Conservation (phyloP, 192 early-diverging fungal species). For the Mortierella alpina region DNA sequence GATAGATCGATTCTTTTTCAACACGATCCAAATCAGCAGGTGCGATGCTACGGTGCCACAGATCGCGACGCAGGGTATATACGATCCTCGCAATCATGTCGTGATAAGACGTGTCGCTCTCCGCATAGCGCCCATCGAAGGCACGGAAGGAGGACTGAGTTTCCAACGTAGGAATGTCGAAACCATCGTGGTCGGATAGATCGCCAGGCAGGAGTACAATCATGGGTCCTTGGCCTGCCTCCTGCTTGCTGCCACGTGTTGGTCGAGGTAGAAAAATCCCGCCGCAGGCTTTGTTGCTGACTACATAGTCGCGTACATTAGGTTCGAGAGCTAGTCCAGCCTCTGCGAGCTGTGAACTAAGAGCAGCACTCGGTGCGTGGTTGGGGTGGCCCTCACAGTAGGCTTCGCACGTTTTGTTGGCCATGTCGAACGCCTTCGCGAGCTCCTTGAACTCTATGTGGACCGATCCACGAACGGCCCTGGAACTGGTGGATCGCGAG, state of each 20-base stretch:
- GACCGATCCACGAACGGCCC: neutral
- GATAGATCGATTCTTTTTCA: neutral
- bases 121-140: conserved; percentile 7
- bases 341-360: neutral
- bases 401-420: neutral
- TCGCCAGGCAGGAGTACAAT: neutral
- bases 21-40: neutral
- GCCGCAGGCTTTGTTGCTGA: neutral
- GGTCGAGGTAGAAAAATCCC: neutral
- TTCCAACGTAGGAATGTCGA: neutral
- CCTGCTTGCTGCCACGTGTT: no score
- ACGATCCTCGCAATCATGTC: conserved; percentile 23
- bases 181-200: neutral
- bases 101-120: neutral
- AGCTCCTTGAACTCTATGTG: neutral
- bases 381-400: neutral
- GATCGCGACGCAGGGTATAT: conserved; percentile 4
- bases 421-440: conserved; percentile 1
- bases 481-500: neutral
- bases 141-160: neutral
- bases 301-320: neutral
- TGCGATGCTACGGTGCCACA: conserved; percentile 3
- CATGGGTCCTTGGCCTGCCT: no score
- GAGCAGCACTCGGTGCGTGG: neutral
- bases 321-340: neutral